Evolutionary conservation across 1,139 yeast species (phyloP).

Genomic region (Hansenula lynferdii): DNA sequence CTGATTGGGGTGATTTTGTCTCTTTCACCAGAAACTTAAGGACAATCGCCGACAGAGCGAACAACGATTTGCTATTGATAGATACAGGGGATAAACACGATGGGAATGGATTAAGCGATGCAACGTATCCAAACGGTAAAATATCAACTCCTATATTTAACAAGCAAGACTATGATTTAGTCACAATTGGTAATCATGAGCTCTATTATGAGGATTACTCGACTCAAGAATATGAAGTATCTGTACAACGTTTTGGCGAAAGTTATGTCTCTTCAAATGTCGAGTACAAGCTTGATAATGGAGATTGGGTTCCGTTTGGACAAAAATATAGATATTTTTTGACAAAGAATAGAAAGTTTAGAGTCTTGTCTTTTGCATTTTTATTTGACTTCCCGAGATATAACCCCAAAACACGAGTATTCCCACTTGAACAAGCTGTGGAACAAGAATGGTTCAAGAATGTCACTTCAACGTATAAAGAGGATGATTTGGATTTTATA

Average conservation of each 20-base stretch:
- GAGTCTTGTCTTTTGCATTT: constrained; percentile 71
- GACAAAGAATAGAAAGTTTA: constrained; percentile 49
- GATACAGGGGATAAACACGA: constrained; percentile 96
- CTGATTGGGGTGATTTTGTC: constrained; percentile 91
- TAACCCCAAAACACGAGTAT: constrained; percentile 59
- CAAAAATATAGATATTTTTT: constrained; percentile 56
- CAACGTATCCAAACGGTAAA: constrained; percentile 66
- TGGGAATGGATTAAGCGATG: constrained; percentile 85
- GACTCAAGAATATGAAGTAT: constrained; percentile 54
- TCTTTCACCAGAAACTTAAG: constrained; percentile 55
- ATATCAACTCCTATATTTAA: constrained; percentile 60
- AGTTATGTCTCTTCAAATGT: constrained; percentile 80
- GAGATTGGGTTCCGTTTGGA: constrained; percentile 62
- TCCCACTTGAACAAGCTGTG: constrained; percentile 53
- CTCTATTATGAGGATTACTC: constrained; percentile 70
- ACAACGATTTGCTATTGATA: constrained; percentile 63
- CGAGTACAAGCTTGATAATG: constrained; percentile 48
- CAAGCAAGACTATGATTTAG: constrained; percentile 65
- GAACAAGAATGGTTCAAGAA: constrained; percentile 61
- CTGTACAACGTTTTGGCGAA: constrained; percentile 57
- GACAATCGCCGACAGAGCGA: constrained; percentile 35
- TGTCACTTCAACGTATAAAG: constrained; percentile 37
- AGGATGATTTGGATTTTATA: constrained; percentile 53
- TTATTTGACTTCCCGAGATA: constrained; percentile 69
- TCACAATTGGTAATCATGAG: constrained; percentile 93